phyloP scores from a whole-genome alignment of 257 asterid species.

The Ocimum tenuiflorum region DNA sequence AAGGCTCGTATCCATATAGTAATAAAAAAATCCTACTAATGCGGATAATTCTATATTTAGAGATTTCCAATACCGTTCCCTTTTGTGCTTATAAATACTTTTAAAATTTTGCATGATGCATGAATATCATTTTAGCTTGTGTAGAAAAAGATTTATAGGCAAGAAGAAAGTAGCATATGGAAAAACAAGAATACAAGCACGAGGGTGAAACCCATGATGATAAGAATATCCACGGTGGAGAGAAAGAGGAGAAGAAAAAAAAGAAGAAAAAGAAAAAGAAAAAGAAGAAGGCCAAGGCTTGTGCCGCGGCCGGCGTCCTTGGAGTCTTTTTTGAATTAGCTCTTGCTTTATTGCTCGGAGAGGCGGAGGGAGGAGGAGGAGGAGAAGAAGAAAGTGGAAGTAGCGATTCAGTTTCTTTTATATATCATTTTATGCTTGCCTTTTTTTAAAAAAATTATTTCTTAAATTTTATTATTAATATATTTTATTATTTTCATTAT shows the following conservation, averaged over 20 bases:
- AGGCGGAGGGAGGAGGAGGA: constrained; percentile 16
- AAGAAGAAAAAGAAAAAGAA: constrained; percentile 25
- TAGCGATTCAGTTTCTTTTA: too few species aligned
- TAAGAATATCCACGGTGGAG: constrained; percentile 19
- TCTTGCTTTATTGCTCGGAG: constrained; percentile 7
- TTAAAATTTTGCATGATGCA: neutral
- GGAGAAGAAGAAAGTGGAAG: constrained; percentile 12
- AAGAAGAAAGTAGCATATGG: constrained; percentile 1
- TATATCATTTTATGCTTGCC: too few species aligned
- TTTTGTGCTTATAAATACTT: neutral
- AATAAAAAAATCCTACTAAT: neutral
- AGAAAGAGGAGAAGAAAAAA: constrained; percentile 25
- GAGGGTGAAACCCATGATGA: constrained; percentile 18
- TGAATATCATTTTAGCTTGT: neutral
- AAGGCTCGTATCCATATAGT: neutral
- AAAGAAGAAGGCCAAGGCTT: neutral
- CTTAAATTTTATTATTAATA: too few species aligned
- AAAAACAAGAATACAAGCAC: constrained; percentile 12
- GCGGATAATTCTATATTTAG: neutral
- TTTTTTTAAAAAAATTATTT: too few species aligned
- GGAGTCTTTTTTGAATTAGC: neutral
- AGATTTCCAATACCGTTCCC: neutral
- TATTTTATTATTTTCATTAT: too few species aligned
- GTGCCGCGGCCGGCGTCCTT: neutral
- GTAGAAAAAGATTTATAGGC: neutral